Conservation (phyloP, 805 yeast species). For the Wickerhamiella allomyrinae region DNA sequence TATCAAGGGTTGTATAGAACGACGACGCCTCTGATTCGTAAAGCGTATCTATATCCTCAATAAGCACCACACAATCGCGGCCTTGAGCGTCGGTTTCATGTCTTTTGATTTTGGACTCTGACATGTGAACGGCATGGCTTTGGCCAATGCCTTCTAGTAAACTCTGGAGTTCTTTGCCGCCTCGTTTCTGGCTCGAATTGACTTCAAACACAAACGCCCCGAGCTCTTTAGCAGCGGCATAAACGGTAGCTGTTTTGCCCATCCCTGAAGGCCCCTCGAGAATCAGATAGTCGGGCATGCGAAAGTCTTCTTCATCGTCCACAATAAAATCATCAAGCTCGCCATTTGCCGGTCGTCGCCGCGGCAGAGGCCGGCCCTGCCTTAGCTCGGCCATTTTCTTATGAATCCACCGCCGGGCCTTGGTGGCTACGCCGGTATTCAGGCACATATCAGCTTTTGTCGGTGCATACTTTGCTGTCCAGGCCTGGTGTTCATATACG, state of each 20-base stretch:
- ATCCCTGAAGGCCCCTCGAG: slow-evolving; percentile 53
- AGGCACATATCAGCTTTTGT: neutral
- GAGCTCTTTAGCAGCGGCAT: slow-evolving; percentile 47
- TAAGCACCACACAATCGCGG: slow-evolving; percentile 48
- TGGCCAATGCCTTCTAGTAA: slow-evolving; percentile 67
- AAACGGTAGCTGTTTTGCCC: slow-evolving; percentile 65
- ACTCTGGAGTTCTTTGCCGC: slow-evolving; percentile 53
- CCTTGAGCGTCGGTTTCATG: neutral
- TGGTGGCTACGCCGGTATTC: slow-evolving; percentile 1
- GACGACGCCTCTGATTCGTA: slow-evolving; percentile 56
- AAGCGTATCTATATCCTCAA: slow-evolving; percentile 76
- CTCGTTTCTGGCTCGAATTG: slow-evolving; percentile 58
- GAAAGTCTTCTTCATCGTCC: slow-evolving; percentile 17
- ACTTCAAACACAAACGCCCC: slow-evolving; percentile 70
- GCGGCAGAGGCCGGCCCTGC: neutral
- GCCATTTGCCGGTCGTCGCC: slow-evolving; percentile 4
- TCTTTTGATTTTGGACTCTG: too few relatives aligned
- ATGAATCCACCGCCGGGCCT: slow-evolving; percentile 8
- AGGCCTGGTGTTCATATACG: slow-evolving; percentile 16
- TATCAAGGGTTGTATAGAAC: slow-evolving; percentile 64
- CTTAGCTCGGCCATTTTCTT: slow-evolving; percentile 5
- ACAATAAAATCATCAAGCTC: slow-evolving; percentile 20
- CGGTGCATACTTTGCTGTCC: slow-evolving; percentile 21
- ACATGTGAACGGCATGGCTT: slow-evolving; percentile 53
- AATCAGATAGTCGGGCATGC: slow-evolving; percentile 27